Evolutionary conservation across 352 stramenopile genomes (phyloP), one percentile per base, ranked within the genome.

Genomic region (Phytophthora capsici): DNA sequence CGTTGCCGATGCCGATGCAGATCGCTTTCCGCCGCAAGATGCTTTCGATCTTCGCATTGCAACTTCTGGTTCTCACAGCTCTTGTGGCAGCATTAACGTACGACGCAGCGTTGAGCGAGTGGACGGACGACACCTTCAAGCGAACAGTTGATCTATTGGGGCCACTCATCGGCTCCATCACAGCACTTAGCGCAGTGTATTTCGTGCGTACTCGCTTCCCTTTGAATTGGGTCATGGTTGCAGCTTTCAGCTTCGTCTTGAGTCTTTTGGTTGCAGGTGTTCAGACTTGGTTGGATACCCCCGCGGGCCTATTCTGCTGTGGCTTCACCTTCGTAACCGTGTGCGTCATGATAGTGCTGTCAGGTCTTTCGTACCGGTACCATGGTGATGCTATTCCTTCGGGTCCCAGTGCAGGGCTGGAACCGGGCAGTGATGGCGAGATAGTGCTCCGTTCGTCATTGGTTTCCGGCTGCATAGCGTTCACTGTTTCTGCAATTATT

Each of bases 21-120:
- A 67, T 79, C 19, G 71, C 71, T 2, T 86, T 86, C 43, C 75
- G 77, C 0, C 69, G 69, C 22, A 84, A 82, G 28, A 78, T 86
- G 64, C 36, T 86, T 36, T 68, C 66, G 12, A 70, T 86, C 14
- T 84, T 82, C 38, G 73, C 73, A 25, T 19, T 78, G 22, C 77
- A 86, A 37, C 44, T 86, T 22, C 56, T 84, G 49, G 41, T 80
- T 4, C 60, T 83, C 4, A 78, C 77, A 6, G 53, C 58, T n/a
- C 43, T 82, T 4, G 66, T 67, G 45, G 67, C 61, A 13, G 28
- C 61, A 16, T 45, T 78, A n/a, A 78, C 70, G 6, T 75, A 72
- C 22, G 48, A 80, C 10, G 37, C 66, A 16, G 63, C 41, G 19
- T 46, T 78, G 22, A 74, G 49, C 9, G 28, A 62, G 6, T 74